Evolutionary conservation across 305 asterid species (phyloP).

Genomic region (Fraxinus velutina): DNA sequence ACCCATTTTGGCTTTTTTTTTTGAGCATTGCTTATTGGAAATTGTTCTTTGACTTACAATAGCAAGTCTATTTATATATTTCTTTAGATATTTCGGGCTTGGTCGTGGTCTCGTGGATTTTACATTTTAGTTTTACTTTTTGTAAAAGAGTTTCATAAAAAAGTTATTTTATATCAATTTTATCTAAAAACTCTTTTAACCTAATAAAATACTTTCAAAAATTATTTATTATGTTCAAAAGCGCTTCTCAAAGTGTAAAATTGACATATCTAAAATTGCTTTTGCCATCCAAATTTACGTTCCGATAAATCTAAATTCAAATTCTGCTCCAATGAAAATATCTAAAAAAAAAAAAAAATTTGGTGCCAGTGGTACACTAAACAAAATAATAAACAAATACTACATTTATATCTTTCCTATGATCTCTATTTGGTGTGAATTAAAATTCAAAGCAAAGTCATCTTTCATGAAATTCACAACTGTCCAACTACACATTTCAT

Average conservation of each 20-base stretch:
- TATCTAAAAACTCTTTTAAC: too few species aligned
- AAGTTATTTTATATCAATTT: too few species aligned
- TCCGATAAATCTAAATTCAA: too few species aligned
- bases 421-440: neutral
- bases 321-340: too few species aligned
- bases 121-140: too few species aligned
- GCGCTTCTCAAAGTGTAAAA: too few species aligned
- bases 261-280: neutral
- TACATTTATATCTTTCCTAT: neutral
- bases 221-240: neutral
- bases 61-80: neutral
- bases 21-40: neutral
- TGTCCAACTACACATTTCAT: neutral
- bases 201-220: too few species aligned
- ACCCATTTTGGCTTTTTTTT: slow-evolving; percentile 24
- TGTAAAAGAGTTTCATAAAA: too few species aligned
- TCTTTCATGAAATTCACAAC: too few species aligned
- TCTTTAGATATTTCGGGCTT: neutral
- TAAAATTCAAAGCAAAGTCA: neutral
- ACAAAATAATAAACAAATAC: neutral
- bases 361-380: neutral
- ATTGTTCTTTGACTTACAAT: neutral
- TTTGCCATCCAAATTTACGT: neutral
- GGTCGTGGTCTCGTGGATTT: too few species aligned
- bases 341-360: neutral